Conservation (phyloP, 2,329 filamentous ascomycete genomes). For the Paraphoma chrysanthemicola region DNA sequence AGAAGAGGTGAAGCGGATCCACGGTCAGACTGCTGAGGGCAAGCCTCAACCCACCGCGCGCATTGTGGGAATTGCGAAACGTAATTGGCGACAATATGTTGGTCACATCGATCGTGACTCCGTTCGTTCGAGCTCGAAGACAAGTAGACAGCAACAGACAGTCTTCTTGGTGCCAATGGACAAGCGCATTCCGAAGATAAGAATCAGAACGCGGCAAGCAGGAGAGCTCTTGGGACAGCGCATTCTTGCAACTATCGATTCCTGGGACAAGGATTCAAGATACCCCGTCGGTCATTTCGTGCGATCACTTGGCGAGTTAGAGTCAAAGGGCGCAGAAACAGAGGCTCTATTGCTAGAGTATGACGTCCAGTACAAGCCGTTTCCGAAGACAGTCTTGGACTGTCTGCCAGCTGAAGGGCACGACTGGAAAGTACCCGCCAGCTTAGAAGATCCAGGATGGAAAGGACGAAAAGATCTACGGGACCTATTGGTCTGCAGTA, state of each 20-base stretch:
- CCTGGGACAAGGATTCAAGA: slow-evolving; percentile 91
- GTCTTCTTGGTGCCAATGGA: slow-evolving; percentile 98
- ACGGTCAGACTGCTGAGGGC: slow-evolving; percentile 77
- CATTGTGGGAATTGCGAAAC: slow-evolving; percentile 90
- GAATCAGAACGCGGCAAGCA: slow-evolving; percentile 88
- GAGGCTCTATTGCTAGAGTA: slow-evolving; percentile 93
- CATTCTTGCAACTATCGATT: slow-evolving; percentile 90
- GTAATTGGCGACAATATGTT: slow-evolving; percentile 98
- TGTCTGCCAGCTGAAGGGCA: slow-evolving; percentile 92
- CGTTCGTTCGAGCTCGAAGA: slow-evolving; percentile 73
- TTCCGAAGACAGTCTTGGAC: slow-evolving; percentile 93
- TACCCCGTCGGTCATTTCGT: slow-evolving; percentile 95
- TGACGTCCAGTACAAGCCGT: slow-evolving; percentile 96
- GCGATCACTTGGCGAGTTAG: slow-evolving; percentile 87
- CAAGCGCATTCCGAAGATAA: slow-evolving; percentile 95
- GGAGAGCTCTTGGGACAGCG: slow-evolving; percentile 89
- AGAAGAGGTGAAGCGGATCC: slow-evolving; percentile 87
- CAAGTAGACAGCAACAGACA: slow-evolving; percentile 85
- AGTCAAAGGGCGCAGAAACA: slow-evolving; percentile 97
- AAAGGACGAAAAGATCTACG: slow-evolving; percentile 82
- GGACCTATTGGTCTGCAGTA: slow-evolving; percentile 90
- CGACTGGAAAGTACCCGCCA: slow-evolving; percentile 89
- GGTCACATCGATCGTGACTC: slow-evolving; percentile 92
- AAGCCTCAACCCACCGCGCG: slow-evolving; percentile 87
- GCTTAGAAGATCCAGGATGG: slow-evolving; percentile 84